Conservation (phyloP, 768 basidiomycete genomes). For the Macrolepiota albuminosa region DNA sequence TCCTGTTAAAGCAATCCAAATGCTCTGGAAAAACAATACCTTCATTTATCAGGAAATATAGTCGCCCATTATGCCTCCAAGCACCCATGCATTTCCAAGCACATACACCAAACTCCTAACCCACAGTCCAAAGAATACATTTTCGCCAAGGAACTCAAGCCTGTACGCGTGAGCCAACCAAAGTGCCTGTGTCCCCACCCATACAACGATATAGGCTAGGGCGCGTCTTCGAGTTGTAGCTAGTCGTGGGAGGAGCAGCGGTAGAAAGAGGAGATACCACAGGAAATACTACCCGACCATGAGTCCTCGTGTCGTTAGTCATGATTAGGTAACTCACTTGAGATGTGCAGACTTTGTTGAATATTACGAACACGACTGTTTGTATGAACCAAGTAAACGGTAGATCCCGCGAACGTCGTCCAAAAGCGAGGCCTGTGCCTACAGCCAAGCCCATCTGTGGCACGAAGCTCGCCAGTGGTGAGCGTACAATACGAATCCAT, state of each 20-base stretch:
- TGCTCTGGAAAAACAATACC: slow-evolving; percentile 1
- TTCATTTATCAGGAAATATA: slow-evolving; percentile 4
- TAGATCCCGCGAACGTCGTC: slow-evolving; percentile 51
- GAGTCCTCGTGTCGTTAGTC: not conserved
- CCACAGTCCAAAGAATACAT: slow-evolving; percentile 79
- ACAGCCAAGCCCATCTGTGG: slow-evolving; percentile 78
- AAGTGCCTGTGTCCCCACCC: slow-evolving; percentile 76
- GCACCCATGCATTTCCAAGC: slow-evolving; percentile 73
- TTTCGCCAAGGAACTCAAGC: slow-evolving; percentile 80
- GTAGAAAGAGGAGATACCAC: slow-evolving; percentile 91
- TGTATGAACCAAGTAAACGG: slow-evolving; percentile 89
- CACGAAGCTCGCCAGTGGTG: slow-evolving; percentile 76
- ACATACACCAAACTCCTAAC: slow-evolving; percentile 70
- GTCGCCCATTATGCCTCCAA: slow-evolving; percentile 55
- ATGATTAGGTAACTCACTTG: slow-evolving; percentile 47
- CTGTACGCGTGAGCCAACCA: slow-evolving; percentile 92
- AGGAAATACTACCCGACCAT: slow-evolving; percentile 74
- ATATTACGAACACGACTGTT: slow-evolving; percentile 86
- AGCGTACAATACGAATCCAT: slow-evolving; percentile 48
- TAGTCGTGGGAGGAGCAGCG: slow-evolving; percentile 71
- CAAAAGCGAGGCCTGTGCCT: slow-evolving; percentile 71
- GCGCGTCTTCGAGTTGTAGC: slow-evolving; percentile 41
- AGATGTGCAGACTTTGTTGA: slow-evolving; percentile 98
- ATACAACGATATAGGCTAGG: slow-evolving; percentile 43
- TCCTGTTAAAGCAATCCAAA: not conserved